Percentiles rank a stretch among this genome's conserved stretches.
These are phyloP conservation scores for Silene latifolia DNA, from an alignment of 148 eudicot genomes.

Conservation along the genomic window DNA sequence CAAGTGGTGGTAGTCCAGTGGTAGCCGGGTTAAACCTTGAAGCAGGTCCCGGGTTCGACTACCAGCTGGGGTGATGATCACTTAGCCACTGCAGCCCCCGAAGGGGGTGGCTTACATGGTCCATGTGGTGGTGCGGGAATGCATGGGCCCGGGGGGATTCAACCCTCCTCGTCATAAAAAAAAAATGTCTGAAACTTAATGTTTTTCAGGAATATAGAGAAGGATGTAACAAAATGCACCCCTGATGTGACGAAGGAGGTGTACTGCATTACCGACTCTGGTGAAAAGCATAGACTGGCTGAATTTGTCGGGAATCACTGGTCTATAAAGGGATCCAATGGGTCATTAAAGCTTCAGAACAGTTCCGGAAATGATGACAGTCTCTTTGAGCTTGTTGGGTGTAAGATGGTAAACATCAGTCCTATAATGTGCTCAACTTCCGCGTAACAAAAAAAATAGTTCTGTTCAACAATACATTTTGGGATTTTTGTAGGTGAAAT, in stretches of 20 bases:
- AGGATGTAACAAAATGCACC: constrained; percentile 29
- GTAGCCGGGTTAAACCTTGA: too few relatives aligned
- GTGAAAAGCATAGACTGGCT: constrained; percentile 52
- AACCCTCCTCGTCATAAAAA: too few relatives aligned
- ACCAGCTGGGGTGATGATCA: too few relatives aligned
- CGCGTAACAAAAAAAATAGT: not conserved
- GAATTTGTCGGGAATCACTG: constrained; percentile 50
- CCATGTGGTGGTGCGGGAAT: too few relatives aligned
- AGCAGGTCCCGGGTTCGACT: too few relatives aligned
- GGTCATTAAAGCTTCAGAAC: constrained; percentile 48
- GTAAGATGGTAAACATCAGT: constrained; percentile 43
- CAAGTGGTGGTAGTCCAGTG: too few relatives aligned
- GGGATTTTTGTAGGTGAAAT: constrained; percentile 56
- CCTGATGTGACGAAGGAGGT: constrained; percentile 43
- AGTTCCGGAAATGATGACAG: constrained; percentile 36
- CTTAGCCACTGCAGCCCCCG: too few relatives aligned
- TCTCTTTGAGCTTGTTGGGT: constrained; percentile 64
- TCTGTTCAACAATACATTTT: not conserved
- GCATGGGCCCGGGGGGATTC: too few relatives aligned
- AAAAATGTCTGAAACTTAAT: not conserved
- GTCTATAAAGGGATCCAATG: constrained; percentile 47
- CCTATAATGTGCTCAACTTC: not conserved
- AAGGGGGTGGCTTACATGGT: too few relatives aligned
- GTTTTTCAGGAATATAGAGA: constrained; percentile 17
- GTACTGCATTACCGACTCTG: constrained; percentile 45